These are phyloP conservation scores for Beta vulgaris DNA, from an alignment of 148 eudicot species.

Conservation along the genomic window DNA sequence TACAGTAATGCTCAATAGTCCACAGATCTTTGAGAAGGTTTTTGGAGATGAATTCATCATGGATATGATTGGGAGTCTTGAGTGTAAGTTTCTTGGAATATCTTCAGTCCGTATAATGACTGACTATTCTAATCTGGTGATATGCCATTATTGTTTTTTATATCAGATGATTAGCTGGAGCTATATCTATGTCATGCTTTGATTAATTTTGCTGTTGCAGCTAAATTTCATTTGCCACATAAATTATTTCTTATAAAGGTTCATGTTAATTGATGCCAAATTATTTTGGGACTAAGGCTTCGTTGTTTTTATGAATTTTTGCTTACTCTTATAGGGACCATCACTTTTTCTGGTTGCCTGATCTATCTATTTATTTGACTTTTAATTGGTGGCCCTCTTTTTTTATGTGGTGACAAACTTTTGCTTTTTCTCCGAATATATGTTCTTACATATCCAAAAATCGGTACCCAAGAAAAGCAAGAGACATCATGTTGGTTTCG, in stretches of 20 bases:
- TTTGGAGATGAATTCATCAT: slow-evolving; percentile 82
- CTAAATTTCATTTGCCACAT: no score
- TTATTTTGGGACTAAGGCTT: no score
- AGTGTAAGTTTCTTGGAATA: slow-evolving; percentile 57
- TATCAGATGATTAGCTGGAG: neutral
- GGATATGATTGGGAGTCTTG: slow-evolving; percentile 88
- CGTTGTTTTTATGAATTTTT: neutral
- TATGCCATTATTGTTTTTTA: neutral
- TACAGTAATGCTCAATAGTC: slow-evolving; percentile 90
- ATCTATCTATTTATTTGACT: no score
- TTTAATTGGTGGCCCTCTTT: no score
- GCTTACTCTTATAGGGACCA: neutral
- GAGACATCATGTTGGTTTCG: neutral
- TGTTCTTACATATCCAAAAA: no score
- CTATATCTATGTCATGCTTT: neutral
- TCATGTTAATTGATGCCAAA: no score
- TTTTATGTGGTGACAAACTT: no score
- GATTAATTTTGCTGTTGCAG: neutral
- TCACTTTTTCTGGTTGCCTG: neutral
- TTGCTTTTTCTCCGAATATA: no score
- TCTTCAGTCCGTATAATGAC: neutral
- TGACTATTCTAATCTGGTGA: neutral
- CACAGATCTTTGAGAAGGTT: slow-evolving; percentile 77
- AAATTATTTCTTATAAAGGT: no score
- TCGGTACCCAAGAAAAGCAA: no score